phyloP scores from a whole-genome alignment of 345 rosid genomes.

The Sisymbrium irio region DNA sequence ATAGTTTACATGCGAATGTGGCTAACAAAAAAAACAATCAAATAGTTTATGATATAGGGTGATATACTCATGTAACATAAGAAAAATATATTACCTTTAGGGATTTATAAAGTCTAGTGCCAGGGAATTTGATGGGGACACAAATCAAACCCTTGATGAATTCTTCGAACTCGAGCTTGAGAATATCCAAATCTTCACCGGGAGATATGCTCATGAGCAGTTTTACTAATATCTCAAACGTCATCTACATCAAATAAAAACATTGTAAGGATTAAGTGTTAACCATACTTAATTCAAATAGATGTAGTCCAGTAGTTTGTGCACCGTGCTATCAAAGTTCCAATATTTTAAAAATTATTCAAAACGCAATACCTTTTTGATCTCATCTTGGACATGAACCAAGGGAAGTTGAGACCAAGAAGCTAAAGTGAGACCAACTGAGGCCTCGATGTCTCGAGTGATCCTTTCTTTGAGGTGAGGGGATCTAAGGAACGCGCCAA shows the following conservation, averaged over 20 bases:
- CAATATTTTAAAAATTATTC: neutral
- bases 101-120: slow-evolving; percentile 79
- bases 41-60: neutral
- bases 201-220: slow-evolving; percentile 67
- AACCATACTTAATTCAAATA: neutral
- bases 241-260: slow-evolving; percentile 43
- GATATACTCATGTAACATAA: neutral
- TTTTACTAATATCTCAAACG: slow-evolving; percentile 72
- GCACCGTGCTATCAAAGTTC: neutral
- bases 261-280: neutral
- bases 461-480: slow-evolving; percentile 67
- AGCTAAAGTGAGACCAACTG: slow-evolving; percentile 49
- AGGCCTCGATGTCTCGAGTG: slow-evolving; percentile 53
- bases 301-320: neutral
- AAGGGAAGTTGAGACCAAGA: slow-evolving; percentile 57
- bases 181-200: slow-evolving; percentile 61
- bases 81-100: slow-evolving; percentile 51
- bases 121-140: slow-evolving; percentile 85
- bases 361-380: slow-evolving; percentile 52
- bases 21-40: neutral
- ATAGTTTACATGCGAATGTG: neutral
- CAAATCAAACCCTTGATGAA: slow-evolving; percentile 90
- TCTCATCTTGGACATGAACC: slow-evolving; percentile 65
- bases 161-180: slow-evolving; percentile 74
- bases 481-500: slow-evolving; percentile 77